Base-by-base conservation (phyloP, 140 eudicot genomes). In the Ambrosia hybrid region DNA sequence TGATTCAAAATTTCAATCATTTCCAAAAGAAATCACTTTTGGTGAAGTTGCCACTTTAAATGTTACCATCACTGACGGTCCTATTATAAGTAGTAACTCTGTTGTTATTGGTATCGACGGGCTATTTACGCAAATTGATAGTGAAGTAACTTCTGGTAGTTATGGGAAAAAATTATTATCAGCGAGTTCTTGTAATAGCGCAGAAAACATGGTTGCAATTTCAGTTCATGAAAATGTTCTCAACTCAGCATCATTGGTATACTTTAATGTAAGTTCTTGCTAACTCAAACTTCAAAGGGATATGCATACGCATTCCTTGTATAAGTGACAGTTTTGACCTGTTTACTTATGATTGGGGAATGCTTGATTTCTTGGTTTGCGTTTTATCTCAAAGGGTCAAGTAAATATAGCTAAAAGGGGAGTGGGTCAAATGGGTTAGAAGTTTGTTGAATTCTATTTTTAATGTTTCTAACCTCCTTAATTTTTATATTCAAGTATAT, bases 201-300 rank as follows among this genome's bases (percentile, higher is more conserved):
- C 81, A 7, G 81, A 79, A 65, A 86, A 86, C 79, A 90, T 94
- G 99, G 84, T 85, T 57, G 86, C 71, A 49, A 86, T 88, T 58
- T 83, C 95, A 36, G 55, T 90, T 74, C 87, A 94, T 81, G 92
- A 88, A 82, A 76, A 83, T 68, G 99, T 90, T 65, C 81, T 90
- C 21, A 78, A 80, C 73, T 94, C 97, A n/a, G 91, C 89, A 49
- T 80, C 94, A 1, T 52, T 68, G 33, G 89, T 78, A 48, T 90
- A 88, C 83, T 94, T 76, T 74, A 78, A 88, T 75, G 99, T 94
- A 82, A 84, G 87, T 65, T 74, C 17, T 66, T 51, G 13, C 43
- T 34, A 41, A 46, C 37, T 70, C 2, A 10, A 67, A 21, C 26
- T 21, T 21, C 26, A 21, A 21, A 51, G 46, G 46, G 46, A 41